These are phyloP conservation scores for Monascus purpureus DNA, from an alignment of 495 filamentous ascomycete genomes.

Conservation along the genomic window DNA sequence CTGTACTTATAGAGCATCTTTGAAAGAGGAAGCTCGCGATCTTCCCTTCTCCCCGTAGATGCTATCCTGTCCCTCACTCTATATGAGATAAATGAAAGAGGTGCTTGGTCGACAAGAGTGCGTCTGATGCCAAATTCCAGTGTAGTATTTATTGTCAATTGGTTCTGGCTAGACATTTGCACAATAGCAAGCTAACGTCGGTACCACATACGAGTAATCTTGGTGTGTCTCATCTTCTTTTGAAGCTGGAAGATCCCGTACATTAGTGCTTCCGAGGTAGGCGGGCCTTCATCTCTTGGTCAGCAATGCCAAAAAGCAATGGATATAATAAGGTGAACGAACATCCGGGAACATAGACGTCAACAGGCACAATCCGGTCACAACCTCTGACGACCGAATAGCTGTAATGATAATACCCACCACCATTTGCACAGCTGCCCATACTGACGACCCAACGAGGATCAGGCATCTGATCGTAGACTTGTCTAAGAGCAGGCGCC, in stretches of 20 bases:
- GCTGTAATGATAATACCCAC: slow-evolving; percentile 95
- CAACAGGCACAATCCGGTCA: slow-evolving; percentile 88
- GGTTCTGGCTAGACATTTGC: too few species aligned
- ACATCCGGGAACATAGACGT: slow-evolving; percentile 92
- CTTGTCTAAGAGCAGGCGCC: slow-evolving; percentile 86
- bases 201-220: slow-evolving; percentile 40
- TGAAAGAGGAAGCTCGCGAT: too few species aligned
- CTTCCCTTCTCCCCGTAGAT: too few species aligned
- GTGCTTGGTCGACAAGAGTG: too few species aligned
- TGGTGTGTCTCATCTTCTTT: slow-evolving; percentile 82
- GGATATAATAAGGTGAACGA: slow-evolving; percentile 18
- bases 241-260: slow-evolving; percentile 89
- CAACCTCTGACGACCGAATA: slow-evolving; percentile 87
- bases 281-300: slow-evolving; percentile 38
- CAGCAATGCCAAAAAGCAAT: slow-evolving; percentile 6
- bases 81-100: too few species aligned
- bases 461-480: slow-evolving; percentile 98
- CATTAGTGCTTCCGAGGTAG: slow-evolving; percentile 85
- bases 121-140: background rate
- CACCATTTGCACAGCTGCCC: slow-evolving; percentile 91
- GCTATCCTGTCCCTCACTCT: too few species aligned
- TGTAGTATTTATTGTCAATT: too few species aligned
- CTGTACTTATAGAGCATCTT: too few species aligned
- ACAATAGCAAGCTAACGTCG: slow-evolving; percentile 29
- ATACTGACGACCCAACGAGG: slow-evolving; percentile 92